Conservation (phyloP, 2,329 filamentous ascomycete genomes). For the Fusarium coicis region DNA sequence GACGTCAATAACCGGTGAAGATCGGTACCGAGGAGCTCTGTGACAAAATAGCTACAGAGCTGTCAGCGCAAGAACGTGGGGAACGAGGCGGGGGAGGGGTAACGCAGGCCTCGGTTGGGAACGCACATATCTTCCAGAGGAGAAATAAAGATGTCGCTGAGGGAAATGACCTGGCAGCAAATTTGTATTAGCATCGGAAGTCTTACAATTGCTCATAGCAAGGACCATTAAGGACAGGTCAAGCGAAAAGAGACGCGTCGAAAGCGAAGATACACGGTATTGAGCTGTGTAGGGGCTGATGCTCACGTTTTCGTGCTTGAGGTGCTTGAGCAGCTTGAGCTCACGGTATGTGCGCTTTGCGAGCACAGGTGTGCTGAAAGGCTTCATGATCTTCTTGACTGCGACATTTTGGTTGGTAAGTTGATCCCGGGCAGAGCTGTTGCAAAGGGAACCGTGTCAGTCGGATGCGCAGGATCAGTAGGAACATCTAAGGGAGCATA, state of each 20-base stretch:
- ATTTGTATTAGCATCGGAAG: conserved; percentile 18
- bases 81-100: conserved; percentile 15
- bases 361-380: conserved; percentile 98
- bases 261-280: neutral
- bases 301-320: conserved; percentile 92
- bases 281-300: conserved; percentile 3
- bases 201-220: conserved; percentile 11
- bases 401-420: conserved; percentile 96
- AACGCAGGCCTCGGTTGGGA: conserved; percentile 18
- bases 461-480: neutral
- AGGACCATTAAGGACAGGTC: conserved; percentile 34
- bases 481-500: conserved; percentile 57
- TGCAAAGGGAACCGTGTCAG: conserved; percentile 9
- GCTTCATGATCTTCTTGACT: conserved; percentile 99
- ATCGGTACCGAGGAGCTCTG: conserved; percentile 95
- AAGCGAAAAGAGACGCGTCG: neutral
- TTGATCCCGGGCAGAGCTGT: conserved; percentile 95
- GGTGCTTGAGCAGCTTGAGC: conserved; percentile 95
- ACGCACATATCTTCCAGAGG: conserved; percentile 96
- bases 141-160: conserved; percentile 99
- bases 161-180: conserved; percentile 81
- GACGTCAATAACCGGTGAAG: conserved; percentile 95
- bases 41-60: conserved; percentile 87
- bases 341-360: conserved; percentile 98
- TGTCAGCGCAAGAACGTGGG: conserved; percentile 30